Conservation (phyloP, 768 basidiomycete genomes). For the Pilatotrama ljubarskyi region DNA sequence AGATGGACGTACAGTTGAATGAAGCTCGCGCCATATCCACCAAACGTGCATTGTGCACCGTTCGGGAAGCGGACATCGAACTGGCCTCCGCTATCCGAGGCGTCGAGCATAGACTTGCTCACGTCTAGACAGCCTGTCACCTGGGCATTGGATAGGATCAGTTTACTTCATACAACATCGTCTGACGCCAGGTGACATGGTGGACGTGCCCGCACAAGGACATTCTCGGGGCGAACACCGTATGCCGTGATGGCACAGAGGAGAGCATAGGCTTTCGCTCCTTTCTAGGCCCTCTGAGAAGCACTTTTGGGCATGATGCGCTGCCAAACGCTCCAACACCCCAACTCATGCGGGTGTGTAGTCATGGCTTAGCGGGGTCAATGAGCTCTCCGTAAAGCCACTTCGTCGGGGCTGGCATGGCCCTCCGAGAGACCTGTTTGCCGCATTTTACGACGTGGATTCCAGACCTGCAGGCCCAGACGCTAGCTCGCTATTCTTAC, state of each 20-base stretch:
- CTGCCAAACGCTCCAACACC: not conserved
- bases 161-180: not conserved
- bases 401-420: no score
- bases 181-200: not conserved
- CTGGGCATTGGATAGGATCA: conserved; percentile 22
- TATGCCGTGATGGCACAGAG: not conserved
- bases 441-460: no score
- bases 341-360: not conserved
- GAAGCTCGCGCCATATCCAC: conserved; percentile 52
- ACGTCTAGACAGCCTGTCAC: conserved; percentile 42
- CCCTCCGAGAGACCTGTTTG: no score
- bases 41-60: conserved; percentile 53
- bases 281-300: not conserved
- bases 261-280: not conserved
- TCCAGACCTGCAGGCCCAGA: no score
- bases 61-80: conserved; percentile 52
- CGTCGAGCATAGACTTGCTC: conserved; percentile 33
- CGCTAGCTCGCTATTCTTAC: no score
- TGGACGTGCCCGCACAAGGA: not conserved
- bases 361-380: no score
- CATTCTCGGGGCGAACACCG: conserved; percentile 1
- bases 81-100: conserved; percentile 47
- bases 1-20: conserved; percentile 44
- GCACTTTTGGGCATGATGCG: not conserved
- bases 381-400: no score